A percentile compares a stretch with the other conserved stretches of the same genome.
These are phyloP conservation scores for Wickerhamiella siamensis DNA, from an alignment of 805 yeast genomes.

Conservation along the genomic window DNA sequence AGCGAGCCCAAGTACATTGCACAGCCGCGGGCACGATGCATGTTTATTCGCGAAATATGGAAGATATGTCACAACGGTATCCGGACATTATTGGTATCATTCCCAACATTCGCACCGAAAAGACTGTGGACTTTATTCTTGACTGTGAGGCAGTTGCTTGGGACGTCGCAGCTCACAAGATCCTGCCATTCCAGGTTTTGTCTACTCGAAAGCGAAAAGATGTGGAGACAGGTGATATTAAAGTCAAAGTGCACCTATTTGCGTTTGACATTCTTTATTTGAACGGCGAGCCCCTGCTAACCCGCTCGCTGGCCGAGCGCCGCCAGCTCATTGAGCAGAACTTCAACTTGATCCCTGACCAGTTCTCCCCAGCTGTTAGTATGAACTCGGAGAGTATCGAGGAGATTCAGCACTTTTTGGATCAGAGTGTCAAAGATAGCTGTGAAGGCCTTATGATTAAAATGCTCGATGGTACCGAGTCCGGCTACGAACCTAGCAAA, in stretches of 20 bases:
- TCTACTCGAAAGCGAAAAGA: conserved; percentile 91
- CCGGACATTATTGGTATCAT: conserved; percentile 74
- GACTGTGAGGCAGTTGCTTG: conserved; percentile 98
- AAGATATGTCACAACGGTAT: conserved; percentile 90
- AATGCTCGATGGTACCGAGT: conserved; percentile 64
- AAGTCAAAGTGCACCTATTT: conserved; percentile 81
- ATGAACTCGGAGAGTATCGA: conserved; percentile 54
- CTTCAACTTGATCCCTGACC: conserved; percentile 52
- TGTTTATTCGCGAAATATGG: conserved; percentile 87
- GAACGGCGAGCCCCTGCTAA: conserved; percentile 59
- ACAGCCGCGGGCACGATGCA: conserved; percentile 47
- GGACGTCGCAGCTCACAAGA: conserved; percentile 65
- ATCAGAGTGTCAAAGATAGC: conserved; percentile 72
- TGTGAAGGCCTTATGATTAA: conserved; percentile 98
- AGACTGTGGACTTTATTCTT: conserved; percentile 47
- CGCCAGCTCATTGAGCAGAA: conserved; percentile 43
- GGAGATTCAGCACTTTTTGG: conserved; percentile 72
- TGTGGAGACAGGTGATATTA: conserved; percentile 74
- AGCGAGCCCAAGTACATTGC: conserved; percentile 87
- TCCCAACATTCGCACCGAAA: conserved; percentile 36
- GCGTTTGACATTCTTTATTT: conserved; percentile 75
- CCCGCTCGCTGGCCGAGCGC: conserved; percentile 54
- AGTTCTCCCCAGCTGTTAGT: conserved; percentile 65
- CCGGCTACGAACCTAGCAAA: conserved; percentile 85
- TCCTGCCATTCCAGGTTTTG: conserved; percentile 83